Percentiles rank a stretch among this genome's conserved stretches.
phyloP scores from a whole-genome alignment of 495 filamentous ascomycete genomes.

The Aspergillus saccharolyticus region DNA sequence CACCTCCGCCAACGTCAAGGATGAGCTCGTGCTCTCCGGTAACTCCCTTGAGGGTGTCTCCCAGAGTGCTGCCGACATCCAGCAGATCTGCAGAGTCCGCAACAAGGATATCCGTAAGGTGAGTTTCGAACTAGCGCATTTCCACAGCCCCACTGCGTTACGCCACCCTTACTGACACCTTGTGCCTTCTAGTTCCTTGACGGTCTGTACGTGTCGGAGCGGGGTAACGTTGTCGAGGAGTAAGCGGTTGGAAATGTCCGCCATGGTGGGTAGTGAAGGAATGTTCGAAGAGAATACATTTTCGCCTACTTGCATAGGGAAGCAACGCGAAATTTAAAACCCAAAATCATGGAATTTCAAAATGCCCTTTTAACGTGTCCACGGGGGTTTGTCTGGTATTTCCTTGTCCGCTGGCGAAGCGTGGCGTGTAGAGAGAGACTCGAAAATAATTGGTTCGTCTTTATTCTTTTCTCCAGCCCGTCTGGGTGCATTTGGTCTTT shows the following conservation, averaged over 20 bases:
- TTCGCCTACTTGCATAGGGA: conserved; percentile 46
- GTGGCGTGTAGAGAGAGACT: conserved; percentile 24
- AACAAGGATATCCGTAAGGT: conserved; percentile 99
- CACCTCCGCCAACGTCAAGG: conserved; percentile 87
- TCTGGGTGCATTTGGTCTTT: conserved; percentile 9
- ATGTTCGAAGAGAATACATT: conserved; percentile 42
- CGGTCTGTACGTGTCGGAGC: conserved; percentile 98
- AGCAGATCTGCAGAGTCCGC: conserved; percentile 96
- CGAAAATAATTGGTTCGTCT: conserved; percentile 13
- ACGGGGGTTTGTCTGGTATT: conserved; percentile 20
- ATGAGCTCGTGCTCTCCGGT: conserved; percentile 86
- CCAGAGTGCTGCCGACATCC: conserved; percentile 96
- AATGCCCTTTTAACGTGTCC: conserved; percentile 23
- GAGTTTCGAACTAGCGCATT: conserved; percentile 12
- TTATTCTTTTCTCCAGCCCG: conserved; percentile 15
- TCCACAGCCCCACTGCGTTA: not conserved
- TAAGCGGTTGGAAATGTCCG: conserved; percentile 38
- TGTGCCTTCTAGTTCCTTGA: conserved; percentile 80
- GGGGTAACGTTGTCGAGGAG: conserved; percentile 82
- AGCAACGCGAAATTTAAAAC: conserved; percentile 44
- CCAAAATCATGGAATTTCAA: conserved; percentile 38
- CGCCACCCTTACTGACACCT: conserved; percentile 15
- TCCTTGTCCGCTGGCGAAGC: conserved; percentile 28
- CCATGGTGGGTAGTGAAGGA: conserved; percentile 34
- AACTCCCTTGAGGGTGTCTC: conserved; percentile 97